Evolutionary conservation across 352 stramenopile genomes (phyloP).

Genomic region (Phytophthora cryptogea): DNA sequence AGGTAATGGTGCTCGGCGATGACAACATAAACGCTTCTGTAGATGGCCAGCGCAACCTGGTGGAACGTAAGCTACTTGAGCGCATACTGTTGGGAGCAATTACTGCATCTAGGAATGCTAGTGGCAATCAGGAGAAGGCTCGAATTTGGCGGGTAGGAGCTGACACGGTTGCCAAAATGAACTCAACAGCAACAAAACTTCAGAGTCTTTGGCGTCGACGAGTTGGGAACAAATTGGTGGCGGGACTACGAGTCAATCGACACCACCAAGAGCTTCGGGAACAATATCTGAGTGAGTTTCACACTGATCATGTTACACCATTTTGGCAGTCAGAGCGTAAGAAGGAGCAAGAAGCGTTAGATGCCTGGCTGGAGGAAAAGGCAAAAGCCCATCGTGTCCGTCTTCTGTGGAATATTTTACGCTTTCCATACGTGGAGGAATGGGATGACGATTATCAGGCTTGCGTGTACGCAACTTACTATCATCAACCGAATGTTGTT

Average conservation of each 20-base stretch:
- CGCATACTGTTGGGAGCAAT: slow-evolving; percentile 25
- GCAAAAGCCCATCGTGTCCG: slow-evolving; percentile 38
- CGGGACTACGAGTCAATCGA: slow-evolving; percentile 37
- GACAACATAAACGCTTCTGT: slow-evolving; percentile 2
- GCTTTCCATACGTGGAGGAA: slow-evolving; percentile 63
- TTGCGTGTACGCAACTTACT: slow-evolving; percentile 49
- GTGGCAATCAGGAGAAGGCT: slow-evolving; percentile 34
- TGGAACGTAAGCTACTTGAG: slow-evolving; percentile 12
- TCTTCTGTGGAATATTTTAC: slow-evolving; percentile 41
- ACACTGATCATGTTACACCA: slow-evolving; percentile 57
- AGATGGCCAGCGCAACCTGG: background rate
- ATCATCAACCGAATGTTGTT: slow-evolving; percentile 3
- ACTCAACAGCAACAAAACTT: slow-evolving; percentile 39
- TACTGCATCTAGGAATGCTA: slow-evolving; percentile 12
- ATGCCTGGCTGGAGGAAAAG: slow-evolving; percentile 46
- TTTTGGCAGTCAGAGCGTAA: slow-evolving; percentile 70
- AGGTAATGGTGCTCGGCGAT: slow-evolving; percentile 38
- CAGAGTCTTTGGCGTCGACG: slow-evolving; percentile 65
- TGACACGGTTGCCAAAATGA: slow-evolving; percentile 41
- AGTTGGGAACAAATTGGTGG: slow-evolving; percentile 46
- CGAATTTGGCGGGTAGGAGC: slow-evolving; percentile 32
- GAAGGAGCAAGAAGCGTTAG: slow-evolving; percentile 54
- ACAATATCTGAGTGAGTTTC: slow-evolving; percentile 63
- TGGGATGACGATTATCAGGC: slow-evolving; percentile 54
- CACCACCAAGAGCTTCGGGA: slow-evolving; percentile 39